Evolutionary conservation across 129 eudicot species (phyloP).

Genomic region (Rutidosis leptorrhynchoides): DNA sequence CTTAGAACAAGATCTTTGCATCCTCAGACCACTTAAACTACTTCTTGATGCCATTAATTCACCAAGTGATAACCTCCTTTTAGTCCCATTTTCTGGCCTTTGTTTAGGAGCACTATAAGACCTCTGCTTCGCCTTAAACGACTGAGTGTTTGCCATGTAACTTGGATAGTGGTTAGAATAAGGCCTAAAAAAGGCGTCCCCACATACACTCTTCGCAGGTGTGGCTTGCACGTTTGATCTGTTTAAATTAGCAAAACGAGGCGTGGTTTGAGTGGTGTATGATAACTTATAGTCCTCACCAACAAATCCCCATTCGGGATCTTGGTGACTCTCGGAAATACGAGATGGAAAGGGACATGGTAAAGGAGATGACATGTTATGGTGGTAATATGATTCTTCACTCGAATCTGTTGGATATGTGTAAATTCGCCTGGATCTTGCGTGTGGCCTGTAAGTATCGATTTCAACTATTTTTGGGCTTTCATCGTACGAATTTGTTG

Average conservation of each 20-base stretch:
- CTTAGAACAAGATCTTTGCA: conserved; percentile 68
- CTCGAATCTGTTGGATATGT: conserved; percentile 46
- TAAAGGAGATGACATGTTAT: conserved; percentile 45
- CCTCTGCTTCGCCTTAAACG: conserved; percentile 75
- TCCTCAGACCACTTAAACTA: conserved; percentile 80
- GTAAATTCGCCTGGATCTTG: conserved; percentile 69
- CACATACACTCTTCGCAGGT: conserved; percentile 79
- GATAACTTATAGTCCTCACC: conserved; percentile 47
- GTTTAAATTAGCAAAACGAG: conserved; percentile 48
- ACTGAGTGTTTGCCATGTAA: conserved; percentile 83
- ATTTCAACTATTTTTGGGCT: conserved; percentile 82
- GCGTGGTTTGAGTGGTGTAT: conserved; percentile 77
- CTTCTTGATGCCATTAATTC: conserved; percentile 88
- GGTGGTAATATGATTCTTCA: conserved; percentile 54
- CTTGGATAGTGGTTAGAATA: conserved; percentile 55
- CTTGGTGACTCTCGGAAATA: conserved; percentile 40
- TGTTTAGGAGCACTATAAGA: conserved; percentile 89
- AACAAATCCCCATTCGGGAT: conserved; percentile 55
- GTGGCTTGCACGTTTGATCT: conserved; percentile 46
- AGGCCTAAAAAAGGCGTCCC: conserved; percentile 55
- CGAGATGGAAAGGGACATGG: conserved; percentile 44
- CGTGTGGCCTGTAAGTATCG: conserved; percentile 62
- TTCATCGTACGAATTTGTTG: conserved; percentile 46
- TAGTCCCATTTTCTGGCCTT: conserved; percentile 60
- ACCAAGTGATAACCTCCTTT: conserved; percentile 56